phyloP scores from a whole-genome alignment of 352 stramenopile species.

The Phytophthora multivora region DNA sequence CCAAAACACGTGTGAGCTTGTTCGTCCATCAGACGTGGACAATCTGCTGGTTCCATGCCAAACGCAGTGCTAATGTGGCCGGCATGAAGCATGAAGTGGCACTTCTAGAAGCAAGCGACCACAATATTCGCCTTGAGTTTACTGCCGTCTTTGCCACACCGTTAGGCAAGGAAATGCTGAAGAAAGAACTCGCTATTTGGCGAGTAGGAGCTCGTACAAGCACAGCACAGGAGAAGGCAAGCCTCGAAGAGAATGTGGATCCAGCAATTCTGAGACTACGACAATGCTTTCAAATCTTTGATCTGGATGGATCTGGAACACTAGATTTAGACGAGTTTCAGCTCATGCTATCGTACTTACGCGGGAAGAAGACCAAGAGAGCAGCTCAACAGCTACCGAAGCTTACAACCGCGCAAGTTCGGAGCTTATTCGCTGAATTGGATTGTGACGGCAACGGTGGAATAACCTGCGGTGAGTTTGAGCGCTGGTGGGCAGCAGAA shows the following conservation, averaged over 20 bases:
- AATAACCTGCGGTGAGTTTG: slow-evolving; percentile 42
- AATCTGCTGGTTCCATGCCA: slow-evolving; percentile 35
- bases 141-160: slow-evolving; percentile 35
- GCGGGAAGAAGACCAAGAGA: slow-evolving; percentile 19
- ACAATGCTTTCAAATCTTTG: slow-evolving; percentile 53
- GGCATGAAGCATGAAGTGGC: slow-evolving; percentile 31
- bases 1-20: slow-evolving; percentile 50
- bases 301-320: slow-evolving; percentile 49
- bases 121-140: slow-evolving; percentile 31
- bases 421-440: slow-evolving; percentile 46
- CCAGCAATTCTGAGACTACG: slow-evolving; percentile 29
- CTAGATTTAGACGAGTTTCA: slow-evolving; percentile 58
- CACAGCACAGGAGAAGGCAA: background rate
- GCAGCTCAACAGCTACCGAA: slow-evolving; percentile 15
- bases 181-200: slow-evolving; percentile 43
- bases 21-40: slow-evolving; percentile 52
- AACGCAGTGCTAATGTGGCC: slow-evolving; percentile 35
- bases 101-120: slow-evolving; percentile 32
- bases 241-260: background rate
- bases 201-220: slow-evolving; percentile 12
- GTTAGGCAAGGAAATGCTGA: slow-evolving; percentile 39
- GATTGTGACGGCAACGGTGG: slow-evolving; percentile 37
- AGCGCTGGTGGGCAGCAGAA: slow-evolving; percentile 42
- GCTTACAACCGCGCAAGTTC: slow-evolving; percentile 37
- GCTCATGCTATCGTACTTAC: slow-evolving; percentile 54